A percentile compares a stretch with the other conserved stretches of the same genome.
Conservation (phyloP, 2,329 filamentous ascomycete species). For the Thermomyces lanuginosus region DNA sequence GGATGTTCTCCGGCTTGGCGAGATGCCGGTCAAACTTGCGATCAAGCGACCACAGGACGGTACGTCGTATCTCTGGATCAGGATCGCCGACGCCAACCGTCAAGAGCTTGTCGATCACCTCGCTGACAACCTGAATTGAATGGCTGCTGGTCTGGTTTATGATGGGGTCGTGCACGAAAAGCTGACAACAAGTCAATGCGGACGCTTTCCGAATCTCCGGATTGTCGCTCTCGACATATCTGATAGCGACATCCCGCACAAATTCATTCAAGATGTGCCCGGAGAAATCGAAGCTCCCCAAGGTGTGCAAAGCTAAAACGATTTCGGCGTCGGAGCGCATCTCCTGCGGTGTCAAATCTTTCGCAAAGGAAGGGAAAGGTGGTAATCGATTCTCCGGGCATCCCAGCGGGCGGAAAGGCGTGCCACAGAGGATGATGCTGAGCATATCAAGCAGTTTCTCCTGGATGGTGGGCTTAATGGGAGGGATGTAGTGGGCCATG, state of each 20-base stretch:
- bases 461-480: constrained; percentile 82
- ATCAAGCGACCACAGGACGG: constrained; percentile 77
- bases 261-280: constrained; percentile 93
- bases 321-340: constrained; percentile 75
- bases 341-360: constrained; percentile 72
- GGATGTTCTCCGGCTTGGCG: constrained; percentile 94
- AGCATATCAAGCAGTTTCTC: constrained; percentile 88
- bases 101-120: constrained; percentile 91
- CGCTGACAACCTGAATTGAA: constrained; percentile 88
- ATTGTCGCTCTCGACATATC: constrained; percentile 94
- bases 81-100: constrained; percentile 89
- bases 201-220: constrained; percentile 85
- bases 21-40: constrained; percentile 89
- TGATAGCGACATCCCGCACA: constrained; percentile 91
- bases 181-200: constrained; percentile 89
- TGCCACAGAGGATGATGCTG: constrained; percentile 80
- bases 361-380: constrained; percentile 65
- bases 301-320: constrained; percentile 78
- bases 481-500: constrained; percentile 97
- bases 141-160: constrained; percentile 96
- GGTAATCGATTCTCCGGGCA: constrained; percentile 76
- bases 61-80: constrained; percentile 73
- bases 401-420: constrained; percentile 80
- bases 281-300: constrained; percentile 94
- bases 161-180: constrained; percentile 92